Base-by-base conservation (phyloP, 257 asterid genomes). In the Solanum tarijense region DNA sequence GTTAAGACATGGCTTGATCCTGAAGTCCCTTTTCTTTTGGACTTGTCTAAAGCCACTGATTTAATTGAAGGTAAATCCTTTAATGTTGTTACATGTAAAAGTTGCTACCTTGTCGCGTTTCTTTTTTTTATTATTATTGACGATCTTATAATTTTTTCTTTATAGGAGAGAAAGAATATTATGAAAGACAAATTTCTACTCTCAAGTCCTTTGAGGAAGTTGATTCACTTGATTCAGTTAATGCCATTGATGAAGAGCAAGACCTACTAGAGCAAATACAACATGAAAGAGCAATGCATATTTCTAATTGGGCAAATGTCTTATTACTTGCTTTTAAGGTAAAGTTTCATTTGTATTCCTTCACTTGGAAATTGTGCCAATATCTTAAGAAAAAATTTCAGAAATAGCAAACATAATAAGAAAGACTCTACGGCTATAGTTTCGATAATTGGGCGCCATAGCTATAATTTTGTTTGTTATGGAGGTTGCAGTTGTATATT, bases 131-230 rank as follows among this genome's bases (percentile, higher is more conserved):
- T 18, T 6, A 18, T 55, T 55, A 55, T 18, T 55, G 65, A 55
- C 1, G 4, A 55, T 18, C 65, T 55, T 3, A 18, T 55, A 58
- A 29, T 69, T 68, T 14, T 69, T 68, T 14, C 6, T 31, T 71
- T 72, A 32, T 66, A 95, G 97, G 94, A 55, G 97, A 95, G 92
- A 93, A 48, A 83, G 98, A 95, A 85, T 95, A 94, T 65, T 95
- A 95, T 43, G 96, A 93, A 74, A 92, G 90, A 48, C 98, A 95
- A 87, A 89, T 95, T 72, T 93, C 95, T 21, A 95, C 98, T 20
- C 91, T 95, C 69, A 92, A 84, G 88, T 94, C 96, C 34, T 95
- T 95, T 73, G 97, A 94, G 88, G 97, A 95, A 68, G 94, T 95
- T 4, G 98, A 95, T 84, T 89, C 93, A 7, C 91, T 92, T 21